Conservation (phyloP, 1,284 basidiomycete genomes). For the Ceratobasidium sp. region DNA sequence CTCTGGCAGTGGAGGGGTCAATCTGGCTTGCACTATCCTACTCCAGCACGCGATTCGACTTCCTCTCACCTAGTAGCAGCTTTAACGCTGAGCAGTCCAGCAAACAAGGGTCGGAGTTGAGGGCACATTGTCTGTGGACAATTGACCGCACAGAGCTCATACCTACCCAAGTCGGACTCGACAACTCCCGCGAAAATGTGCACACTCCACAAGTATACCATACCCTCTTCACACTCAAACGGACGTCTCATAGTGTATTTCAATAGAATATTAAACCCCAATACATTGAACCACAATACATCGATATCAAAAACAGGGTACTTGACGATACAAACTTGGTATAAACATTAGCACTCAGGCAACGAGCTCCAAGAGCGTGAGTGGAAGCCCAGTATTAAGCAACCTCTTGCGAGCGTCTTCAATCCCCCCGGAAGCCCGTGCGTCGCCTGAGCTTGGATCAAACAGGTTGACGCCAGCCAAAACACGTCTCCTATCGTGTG, state of each 20-base stretch:
- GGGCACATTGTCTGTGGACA: constrained; percentile 7
- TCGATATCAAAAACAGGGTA: constrained; percentile 2
- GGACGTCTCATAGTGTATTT: constrained; percentile 2
- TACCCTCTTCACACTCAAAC: constrained; percentile 25
- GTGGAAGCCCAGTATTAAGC: constrained; percentile 23
- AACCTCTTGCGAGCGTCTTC: constrained; percentile 19
- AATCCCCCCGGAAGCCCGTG: neutral
- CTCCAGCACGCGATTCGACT: constrained; percentile 55
- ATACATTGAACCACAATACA: constrained; percentile 2
- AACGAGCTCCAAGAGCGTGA: constrained; percentile 12
- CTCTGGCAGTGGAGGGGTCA: constrained; percentile 54
- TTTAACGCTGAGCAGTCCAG: neutral
- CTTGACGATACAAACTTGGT: constrained; percentile 1
- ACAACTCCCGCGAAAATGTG: neutral
- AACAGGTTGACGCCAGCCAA: constrained; percentile 1
- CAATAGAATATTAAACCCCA: too few relatives aligned
- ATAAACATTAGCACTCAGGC: neutral
- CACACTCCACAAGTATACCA: constrained; percentile 33
- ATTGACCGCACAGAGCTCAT: constrained; percentile 9
- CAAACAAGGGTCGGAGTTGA: neutral
- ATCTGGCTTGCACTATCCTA: constrained; percentile 58
- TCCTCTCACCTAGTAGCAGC: constrained; percentile 47
- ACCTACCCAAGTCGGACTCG: constrained; percentile 2
- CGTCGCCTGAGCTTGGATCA: too few relatives aligned
- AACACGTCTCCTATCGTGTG: constrained; percentile 6